A percentile compares a stretch with the other conserved stretches of the same genome.
These are phyloP conservation scores for Colletotrichum viniferum DNA, from an alignment of 2,329 filamentous ascomycete genomes.

Conservation along the genomic window DNA sequence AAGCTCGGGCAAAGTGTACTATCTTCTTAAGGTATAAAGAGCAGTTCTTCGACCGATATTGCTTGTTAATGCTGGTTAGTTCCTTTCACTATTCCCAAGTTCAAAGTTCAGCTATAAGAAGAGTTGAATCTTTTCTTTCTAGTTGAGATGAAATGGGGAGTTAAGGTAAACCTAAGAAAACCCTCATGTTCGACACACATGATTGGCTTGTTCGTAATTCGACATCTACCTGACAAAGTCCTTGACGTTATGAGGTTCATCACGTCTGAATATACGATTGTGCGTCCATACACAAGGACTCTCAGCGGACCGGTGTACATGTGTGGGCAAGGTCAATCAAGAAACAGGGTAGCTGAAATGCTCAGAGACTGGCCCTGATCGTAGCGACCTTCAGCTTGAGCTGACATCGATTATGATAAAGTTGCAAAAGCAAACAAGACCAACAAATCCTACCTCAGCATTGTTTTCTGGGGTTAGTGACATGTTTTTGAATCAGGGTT, in stretches of 20 bases:
- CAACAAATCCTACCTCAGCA: not conserved
- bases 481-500: not conserved
- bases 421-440: not conserved
- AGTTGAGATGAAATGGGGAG: too few relatives aligned
- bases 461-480: not conserved
- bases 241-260: not conserved
- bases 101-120: too few relatives aligned
- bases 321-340: not conserved
- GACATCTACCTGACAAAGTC: not conserved
- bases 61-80: too few relatives aligned
- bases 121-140: too few relatives aligned
- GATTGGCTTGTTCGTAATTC: not conserved
- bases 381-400: accelerated
- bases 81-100: too few relatives aligned
- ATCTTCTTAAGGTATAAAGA: too few relatives aligned
- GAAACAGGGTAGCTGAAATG: not conserved
- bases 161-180: too few relatives aligned
- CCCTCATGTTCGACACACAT: not conserved
- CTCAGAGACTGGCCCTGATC: not conserved
- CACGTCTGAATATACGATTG: not conserved
- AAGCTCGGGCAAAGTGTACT: too few relatives aligned
- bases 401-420: not conserved
- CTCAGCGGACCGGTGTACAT: not conserved
- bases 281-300: not conserved
- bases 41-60: too few relatives aligned